These are phyloP conservation scores for Tricholoma terreum DNA, from an alignment of 768 basidiomycete genomes.

Conservation along the genomic window DNA sequence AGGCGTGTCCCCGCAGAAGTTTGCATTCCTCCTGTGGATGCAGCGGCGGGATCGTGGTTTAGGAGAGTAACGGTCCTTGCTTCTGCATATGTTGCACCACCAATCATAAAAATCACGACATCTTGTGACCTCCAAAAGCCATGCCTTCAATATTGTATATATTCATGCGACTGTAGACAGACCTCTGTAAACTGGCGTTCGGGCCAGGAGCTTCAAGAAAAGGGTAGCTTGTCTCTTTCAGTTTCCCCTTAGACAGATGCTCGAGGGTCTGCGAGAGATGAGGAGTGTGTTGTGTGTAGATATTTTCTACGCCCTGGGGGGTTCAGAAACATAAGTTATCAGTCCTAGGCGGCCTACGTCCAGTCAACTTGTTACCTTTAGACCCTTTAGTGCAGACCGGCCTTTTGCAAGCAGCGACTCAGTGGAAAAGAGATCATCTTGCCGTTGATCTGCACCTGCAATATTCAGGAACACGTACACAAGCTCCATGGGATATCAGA, in stretches of 20 bases:
- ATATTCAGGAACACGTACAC: constrained; percentile 92
- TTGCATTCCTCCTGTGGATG: constrained; percentile 43
- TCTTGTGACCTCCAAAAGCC: constrained; percentile 74
- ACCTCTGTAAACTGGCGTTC: constrained; percentile 74
- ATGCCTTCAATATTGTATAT: neutral
- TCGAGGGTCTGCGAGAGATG: constrained; percentile 93
- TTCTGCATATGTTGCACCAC: constrained; percentile 96
- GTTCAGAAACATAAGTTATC: neutral
- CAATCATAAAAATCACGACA: constrained; percentile 94
- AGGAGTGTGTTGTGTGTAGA: constrained; percentile 96
- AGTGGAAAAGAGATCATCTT: constrained; percentile 95
- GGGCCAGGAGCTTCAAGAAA: constrained; percentile 69
- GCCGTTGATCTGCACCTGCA: constrained; percentile 92
- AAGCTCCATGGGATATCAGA: constrained; percentile 47
- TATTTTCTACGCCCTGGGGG: constrained; percentile 91
- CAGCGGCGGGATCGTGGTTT: constrained; percentile 71
- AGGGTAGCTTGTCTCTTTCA: constrained; percentile 88
- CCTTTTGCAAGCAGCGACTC: constrained; percentile 94
- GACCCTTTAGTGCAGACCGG: constrained; percentile 89
- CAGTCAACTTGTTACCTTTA: constrained; percentile 57
- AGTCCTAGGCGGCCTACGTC: neutral
- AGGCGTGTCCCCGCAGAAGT: constrained; percentile 62
- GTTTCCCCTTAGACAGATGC: constrained; percentile 76
- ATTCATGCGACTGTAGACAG: neutral
- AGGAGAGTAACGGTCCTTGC: constrained; percentile 79